Percentiles rank a stretch among this genome's conserved stretches.
Evolutionary conservation across 176 grass and related monocot species (phyloP).

Genomic region (Musa troglodytarum): DNA sequence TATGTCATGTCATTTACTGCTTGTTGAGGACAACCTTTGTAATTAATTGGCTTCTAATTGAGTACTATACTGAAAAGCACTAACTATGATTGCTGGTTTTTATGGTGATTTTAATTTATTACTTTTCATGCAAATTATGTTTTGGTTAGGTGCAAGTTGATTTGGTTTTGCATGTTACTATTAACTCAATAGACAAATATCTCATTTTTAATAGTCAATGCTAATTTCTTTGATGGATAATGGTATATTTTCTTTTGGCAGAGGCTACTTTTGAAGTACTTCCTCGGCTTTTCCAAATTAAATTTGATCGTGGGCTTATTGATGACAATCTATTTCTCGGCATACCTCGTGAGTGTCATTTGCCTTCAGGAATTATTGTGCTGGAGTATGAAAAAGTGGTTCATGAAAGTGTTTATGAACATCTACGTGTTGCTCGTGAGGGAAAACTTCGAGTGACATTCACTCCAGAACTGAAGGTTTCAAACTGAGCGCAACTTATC

Average conservation of each 20-base stretch:
- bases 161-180: background rate
- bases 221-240: background rate
- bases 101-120: background rate
- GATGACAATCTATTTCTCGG: conserved; percentile 70
- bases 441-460: conserved; percentile 76
- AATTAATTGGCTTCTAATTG: too few species aligned
- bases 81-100: too few species aligned
- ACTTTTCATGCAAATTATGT: background rate
- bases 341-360: conserved; percentile 57
- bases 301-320: conserved; percentile 72
- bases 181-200: background rate
- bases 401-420: conserved; percentile 86
- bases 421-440: conserved; percentile 64
- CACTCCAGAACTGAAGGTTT: conserved; percentile 80
- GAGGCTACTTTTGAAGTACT: conserved; percentile 75
- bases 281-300: conserved; percentile 84
- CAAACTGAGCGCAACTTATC: conserved; percentile 15
- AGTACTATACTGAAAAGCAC: background rate
- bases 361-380: conserved; percentile 64
- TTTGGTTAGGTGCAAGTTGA: background rate
- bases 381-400: conserved; percentile 76
- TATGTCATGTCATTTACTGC: too few species aligned
- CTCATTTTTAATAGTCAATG: background rate
- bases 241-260: conserved; percentile 25
- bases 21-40: too few species aligned